These are phyloP conservation scores for Plectosphaerella sp. DNA, from an alignment of 2,329 filamentous ascomycete species.

Conservation along the genomic window DNA sequence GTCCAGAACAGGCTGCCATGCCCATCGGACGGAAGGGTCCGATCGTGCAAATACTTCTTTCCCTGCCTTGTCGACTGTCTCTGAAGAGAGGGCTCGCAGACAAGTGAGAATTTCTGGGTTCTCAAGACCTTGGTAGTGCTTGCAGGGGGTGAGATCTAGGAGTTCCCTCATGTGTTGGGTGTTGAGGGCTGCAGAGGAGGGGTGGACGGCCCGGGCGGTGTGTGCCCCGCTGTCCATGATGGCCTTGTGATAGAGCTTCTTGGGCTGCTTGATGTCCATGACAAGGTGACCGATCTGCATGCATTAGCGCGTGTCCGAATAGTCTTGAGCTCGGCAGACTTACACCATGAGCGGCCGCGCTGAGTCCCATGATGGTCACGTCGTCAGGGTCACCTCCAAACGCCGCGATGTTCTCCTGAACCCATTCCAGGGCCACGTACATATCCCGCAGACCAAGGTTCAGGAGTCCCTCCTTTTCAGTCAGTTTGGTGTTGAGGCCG, in stretches of 20 bases:
- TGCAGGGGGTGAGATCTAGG: constrained; percentile 21
- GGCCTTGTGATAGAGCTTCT: constrained; percentile 23
- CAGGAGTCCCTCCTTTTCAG: constrained; percentile 44
- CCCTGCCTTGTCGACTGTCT: constrained; percentile 18
- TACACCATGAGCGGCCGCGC: constrained; percentile 26
- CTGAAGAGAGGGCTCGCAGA: constrained; percentile 16
- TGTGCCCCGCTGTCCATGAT: constrained; percentile 26
- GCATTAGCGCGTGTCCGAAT: not conserved
- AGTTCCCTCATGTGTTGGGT: constrained; percentile 22
- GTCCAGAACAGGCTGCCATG: constrained; percentile 26
- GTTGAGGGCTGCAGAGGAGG: constrained; percentile 18
- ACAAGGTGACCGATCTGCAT: constrained; percentile 22
- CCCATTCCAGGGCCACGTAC: constrained; percentile 41
- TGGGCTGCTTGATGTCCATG: constrained; percentile 25
- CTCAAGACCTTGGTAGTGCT: constrained; percentile 15
- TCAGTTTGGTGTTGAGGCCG: constrained; percentile 48
- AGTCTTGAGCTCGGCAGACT: not conserved
- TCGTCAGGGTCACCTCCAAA: constrained; percentile 45
- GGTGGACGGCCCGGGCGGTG: constrained; percentile 22
- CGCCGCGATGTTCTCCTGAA: constrained; percentile 43
- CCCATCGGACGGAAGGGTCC: constrained; percentile 23
- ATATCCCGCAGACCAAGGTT: constrained; percentile 52
- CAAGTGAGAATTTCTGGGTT: constrained; percentile 19
- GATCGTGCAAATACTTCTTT: constrained; percentile 21
- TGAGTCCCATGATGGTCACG: constrained; percentile 43